Base-by-base conservation (phyloP, 768 basidiomycete genomes). In the Lanmaoa rubissima region DNA sequence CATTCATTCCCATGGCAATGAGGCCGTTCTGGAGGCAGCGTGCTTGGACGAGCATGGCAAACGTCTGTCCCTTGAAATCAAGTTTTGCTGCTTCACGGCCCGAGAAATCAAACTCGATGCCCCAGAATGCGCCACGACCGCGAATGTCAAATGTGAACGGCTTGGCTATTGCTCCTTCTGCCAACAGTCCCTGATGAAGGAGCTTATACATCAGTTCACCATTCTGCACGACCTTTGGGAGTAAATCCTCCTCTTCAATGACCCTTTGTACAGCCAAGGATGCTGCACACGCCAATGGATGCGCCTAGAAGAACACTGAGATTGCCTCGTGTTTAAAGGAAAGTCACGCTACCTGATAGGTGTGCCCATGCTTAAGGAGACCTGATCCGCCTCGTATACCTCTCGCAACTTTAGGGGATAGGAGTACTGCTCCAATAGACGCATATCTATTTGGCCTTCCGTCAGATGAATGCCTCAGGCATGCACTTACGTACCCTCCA, bases 121-220 rank as follows among this genome's bases (percentile, higher is more conserved):
- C 87, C 88, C 88, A 93, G 75, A 94, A 92, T 31, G 85, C 80
- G 35, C 93, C 94, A 19, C 84, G 83, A 11, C 94, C 93, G 31
- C 94, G 86, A 57, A 93, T 82, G 67, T 93, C 91, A 65, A 87
- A 90, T 5, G 82, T 80, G 67, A 81, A 87, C 1, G 86, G 87
- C 28, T 82, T 81, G 36, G 86, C 81, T 43, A 75, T 65, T n/a
- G 82, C 74, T 61, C 80, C 82, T 9, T 83, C 81, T 0, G 79
- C 75, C 51, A 75, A 74, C 35, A 94, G 74, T 28, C 82, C 78
- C 58, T 79, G 74, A 41, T 74, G 67, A 35, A 94, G 78, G 11
- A 87, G 78, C 21, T 34, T 67, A 75, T 80, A 76, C 50, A 93
- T 74, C 63, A 87, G 79, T 54, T 76, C 78, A 39, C 88, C 90